Base-by-base conservation (phyloP, 805 yeast species). In the Sugiyamaella floridensis region DNA sequence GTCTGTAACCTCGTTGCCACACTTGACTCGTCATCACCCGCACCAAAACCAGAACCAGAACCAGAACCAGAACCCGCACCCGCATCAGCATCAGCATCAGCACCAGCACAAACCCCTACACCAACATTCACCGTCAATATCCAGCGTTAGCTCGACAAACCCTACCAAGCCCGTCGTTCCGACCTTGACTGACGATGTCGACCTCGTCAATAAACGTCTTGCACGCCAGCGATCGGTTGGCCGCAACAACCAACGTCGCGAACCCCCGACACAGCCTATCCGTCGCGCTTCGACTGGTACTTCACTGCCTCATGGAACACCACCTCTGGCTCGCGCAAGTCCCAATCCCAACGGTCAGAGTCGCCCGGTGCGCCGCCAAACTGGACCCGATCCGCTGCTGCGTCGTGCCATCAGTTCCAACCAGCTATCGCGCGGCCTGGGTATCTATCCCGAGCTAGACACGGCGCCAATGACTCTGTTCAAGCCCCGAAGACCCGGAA, bases 381-480 rank as follows among this genome's bases (percentile, higher is more conserved):
- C 37, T 11, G 37, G 37, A 3, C 8, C 37, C 4, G 48, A 15
- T 20, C 59, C 59, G 45, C 45, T 56, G 26, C 49, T 56, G 10
- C 48, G 57, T 18, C 48, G 47, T 18, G 59, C 59, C 11, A 41
- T 56, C 19, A 54, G 57, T 18, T 48, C 57, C 19, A 53, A 51
- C 45, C 57, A 56, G 14, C 45, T 56, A 18, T 43, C 49, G 22
- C 41, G 43, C 26, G 57, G 53, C n/a, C 45, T 49, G 10, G 55
- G 55, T 7, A 47, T 52, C 26, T 43, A 44, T 26, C 40, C 40
- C 41, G 50, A 41, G 11, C 47, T 44, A 10, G 44, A 18, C 14
- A 3, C 19, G 4, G 44, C 26, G 11, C 15, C 14, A n/a, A 10
- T 20, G 10, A 26, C 44, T 16, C 11, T 11, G 16, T 41, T 41